Conservation (phyloP, 768 basidiomycete genomes). For the Lentinula aciculospora region DNA sequence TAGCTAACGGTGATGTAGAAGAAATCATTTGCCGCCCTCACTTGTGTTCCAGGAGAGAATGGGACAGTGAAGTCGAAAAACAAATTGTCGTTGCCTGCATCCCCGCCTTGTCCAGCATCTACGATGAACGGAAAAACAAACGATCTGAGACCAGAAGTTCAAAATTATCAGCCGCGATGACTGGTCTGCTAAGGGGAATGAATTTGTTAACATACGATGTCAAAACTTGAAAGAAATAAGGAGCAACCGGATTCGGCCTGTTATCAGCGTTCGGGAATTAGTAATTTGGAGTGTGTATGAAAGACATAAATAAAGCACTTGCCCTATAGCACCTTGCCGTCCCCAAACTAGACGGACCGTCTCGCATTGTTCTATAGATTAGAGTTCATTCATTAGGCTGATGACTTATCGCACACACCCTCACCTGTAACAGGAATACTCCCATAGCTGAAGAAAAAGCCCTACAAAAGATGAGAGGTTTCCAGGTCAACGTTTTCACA, state of each 20-base stretch:
- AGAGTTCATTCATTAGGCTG: no score
- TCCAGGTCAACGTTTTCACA: not conserved
- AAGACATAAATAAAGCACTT: not conserved
- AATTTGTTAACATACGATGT: constrained; percentile 29
- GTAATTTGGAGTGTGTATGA: not conserved
- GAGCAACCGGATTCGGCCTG: constrained; percentile 40
- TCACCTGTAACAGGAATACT: constrained; percentile 19
- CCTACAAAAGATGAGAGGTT: constrained; percentile 14
- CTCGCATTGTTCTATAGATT: constrained; percentile 31
- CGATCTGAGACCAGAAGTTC: constrained; percentile 19
- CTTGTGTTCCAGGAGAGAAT: constrained; percentile 40
- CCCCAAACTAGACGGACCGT: constrained; percentile 30
- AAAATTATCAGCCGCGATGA: no score
- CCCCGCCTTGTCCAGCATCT: constrained; percentile 27
- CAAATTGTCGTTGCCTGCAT: constrained; percentile 18
- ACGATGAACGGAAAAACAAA: constrained; percentile 38
- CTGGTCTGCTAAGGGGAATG: no score
- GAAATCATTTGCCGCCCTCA: constrained; percentile 7
- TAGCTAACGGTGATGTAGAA: not conserved
- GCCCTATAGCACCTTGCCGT: constrained; percentile 24
- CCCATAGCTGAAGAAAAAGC: constrained; percentile 30
- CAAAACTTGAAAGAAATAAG: constrained; percentile 46
- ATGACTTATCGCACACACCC: no score
- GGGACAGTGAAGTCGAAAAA: constrained; percentile 39
- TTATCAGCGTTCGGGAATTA: not conserved